Evolutionary conservation across 306 rosid species (phyloP), one percentile per base, ranked within the genome.

Genomic region (Quercus cerris): DNA sequence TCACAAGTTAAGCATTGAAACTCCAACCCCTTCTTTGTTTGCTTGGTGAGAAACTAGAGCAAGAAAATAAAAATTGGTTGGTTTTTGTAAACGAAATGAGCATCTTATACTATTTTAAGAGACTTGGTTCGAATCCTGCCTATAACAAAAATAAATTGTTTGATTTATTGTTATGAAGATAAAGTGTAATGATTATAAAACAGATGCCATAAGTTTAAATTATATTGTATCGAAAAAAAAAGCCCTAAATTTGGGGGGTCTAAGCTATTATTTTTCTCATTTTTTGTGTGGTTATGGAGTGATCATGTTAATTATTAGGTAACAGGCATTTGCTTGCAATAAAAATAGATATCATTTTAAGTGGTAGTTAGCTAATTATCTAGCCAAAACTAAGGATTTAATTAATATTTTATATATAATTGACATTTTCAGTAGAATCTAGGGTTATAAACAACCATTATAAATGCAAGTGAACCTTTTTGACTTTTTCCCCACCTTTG

Each of bases 1-100:
- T 86, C 84, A 83, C 84, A 77, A 67, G 83, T 75, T 71, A 77
- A 75, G 78, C 75, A 73, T 86, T 84, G 82, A 74, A 76, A 56
- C 82, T 57, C 75, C 63, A 54, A 64, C 77, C 74, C 71, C 74
- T 55, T 82, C 72, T 41, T 55, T 81, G 73, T 75, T 80, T 70
- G 78, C 12, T 79, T 81, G 76, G 70, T 77, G n/a, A 35, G 51
- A 80, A 81, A 84, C 78, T 71, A 64, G 27, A 78, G 83, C 74
- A 35, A 66, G 82, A 28, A 46, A 79, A 75, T 55, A 67, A 73
- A 58, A 61, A 35, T 38, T 15, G 61, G 61, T 77, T 38, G 35
- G 73, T 83, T 76, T 70, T 70, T 19, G 81, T 49, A 77, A 64
- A 70, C 77, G 81, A 76, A 76, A 56, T 79, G 73, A 80, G 83